These are phyloP conservation scores for Backusella luteola DNA, from an alignment of 192 early-diverging fungal species.

Conservation along the genomic window DNA sequence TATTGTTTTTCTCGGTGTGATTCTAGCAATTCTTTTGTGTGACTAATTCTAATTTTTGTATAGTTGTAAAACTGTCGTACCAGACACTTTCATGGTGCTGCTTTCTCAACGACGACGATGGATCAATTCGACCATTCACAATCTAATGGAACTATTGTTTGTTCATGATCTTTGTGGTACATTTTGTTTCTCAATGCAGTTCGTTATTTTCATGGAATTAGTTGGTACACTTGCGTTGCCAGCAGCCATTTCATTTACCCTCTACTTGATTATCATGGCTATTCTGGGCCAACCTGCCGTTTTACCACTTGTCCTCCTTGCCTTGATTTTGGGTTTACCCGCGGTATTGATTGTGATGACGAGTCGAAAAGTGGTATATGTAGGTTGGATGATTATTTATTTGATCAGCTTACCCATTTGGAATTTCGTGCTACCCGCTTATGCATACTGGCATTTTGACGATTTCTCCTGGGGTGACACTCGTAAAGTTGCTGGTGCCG, in stretches of 20 bases:
- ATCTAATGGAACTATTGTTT: conserved; percentile 78
- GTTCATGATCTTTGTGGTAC: conserved; percentile 86
- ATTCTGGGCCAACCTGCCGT: conserved; percentile 56
- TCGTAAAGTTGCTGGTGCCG: conserved; percentile 57
- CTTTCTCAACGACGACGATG: conserved; percentile 83
- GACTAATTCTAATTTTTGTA: conserved; percentile 28
- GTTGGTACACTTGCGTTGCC: conserved; percentile 89
- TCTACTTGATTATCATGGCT: conserved; percentile 79
- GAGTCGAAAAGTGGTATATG: conserved; percentile 77
- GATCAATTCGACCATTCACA: conserved; percentile 91
- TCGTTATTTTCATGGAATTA: conserved; percentile 93
- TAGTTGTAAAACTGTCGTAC: conserved; percentile 69
- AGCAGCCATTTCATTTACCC: conserved; percentile 82
- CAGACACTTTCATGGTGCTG: conserved; percentile 64
- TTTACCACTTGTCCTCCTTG: conserved; percentile 76
- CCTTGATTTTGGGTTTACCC: conserved; percentile 83
- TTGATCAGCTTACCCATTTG: conserved; percentile 67
- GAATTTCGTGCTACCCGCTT: conserved; percentile 76
- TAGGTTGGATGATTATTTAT: conserved; percentile 67
- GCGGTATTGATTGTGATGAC: conserved; percentile 90
- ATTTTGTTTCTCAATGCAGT: conserved; percentile 96
- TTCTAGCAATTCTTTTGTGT: conserved; percentile 69
- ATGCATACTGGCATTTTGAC: conserved; percentile 89
- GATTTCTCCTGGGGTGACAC: conserved; percentile 88
- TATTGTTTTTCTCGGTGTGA: conserved; percentile 42